Base-by-base conservation (phyloP, 129 eudicot species). In the Chrysanthemum seticuspe region DNA sequence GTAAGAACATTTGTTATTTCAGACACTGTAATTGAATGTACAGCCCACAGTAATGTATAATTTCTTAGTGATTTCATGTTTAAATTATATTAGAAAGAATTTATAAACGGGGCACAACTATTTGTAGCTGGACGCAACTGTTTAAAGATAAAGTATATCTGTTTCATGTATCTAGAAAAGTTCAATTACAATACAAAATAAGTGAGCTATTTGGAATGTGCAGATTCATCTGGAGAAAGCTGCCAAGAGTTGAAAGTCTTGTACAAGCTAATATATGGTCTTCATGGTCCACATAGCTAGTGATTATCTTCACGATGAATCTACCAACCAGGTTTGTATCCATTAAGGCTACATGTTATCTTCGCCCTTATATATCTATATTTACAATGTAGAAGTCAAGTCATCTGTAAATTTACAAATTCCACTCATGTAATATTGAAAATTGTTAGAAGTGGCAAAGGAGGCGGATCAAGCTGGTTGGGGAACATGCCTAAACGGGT, bases 251-350 rank as follows among this genome's bases (percentile, higher is more conserved):
- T 86, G 86, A 94, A 89, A 77, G 89, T 88, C 67, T 57, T 94
- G 15, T 94, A 90, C 91, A 94, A 94, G 83, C 75, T 94, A 52
- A 94, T 94, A 76, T 93, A 97, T 62, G 98, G 98, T 58, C 91
- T 90, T 63, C 98, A 94, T 79, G 79, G 82, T 90, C 62, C 98
- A 94, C 78, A 94, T 94, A 58, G 98, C 93, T 27, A 79, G 88
- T 34, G 97, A 86, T 76, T 94, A 94, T 83, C 97, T 94, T 11
- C 91, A 88, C 57, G 96, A 94, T 72, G 98, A 94, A 80, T 66
- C 81, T 65, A 83, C 74, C 47, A 88, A 90, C 72, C 74, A 61
- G 97, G 98, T 94, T 49, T 45, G 81, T 78, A 52, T 52, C 76
- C 68, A 48, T 3, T 54, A 61, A n/a, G 47, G 67, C 70, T 66